These are phyloP conservation scores for Gamsiella multidivaricata DNA, from an alignment of 192 early-diverging fungal species.

Conservation along the genomic window DNA sequence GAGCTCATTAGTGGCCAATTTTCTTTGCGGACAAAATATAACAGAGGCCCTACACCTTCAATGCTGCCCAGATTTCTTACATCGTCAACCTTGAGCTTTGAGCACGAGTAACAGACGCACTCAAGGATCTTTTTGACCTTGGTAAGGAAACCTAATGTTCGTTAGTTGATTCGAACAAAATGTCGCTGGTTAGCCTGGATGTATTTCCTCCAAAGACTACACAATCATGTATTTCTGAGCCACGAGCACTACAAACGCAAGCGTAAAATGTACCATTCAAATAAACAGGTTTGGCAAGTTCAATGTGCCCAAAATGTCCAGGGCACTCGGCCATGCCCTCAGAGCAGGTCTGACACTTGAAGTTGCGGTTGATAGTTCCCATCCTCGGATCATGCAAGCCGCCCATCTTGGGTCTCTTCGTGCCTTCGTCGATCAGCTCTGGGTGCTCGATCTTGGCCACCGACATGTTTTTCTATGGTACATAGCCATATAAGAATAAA, in stretches of 20 bases:
- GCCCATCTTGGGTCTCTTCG: conserved; percentile 83
- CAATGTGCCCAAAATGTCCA: conserved; percentile 98
- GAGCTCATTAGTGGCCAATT: neutral
- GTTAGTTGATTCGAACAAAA: too few species aligned
- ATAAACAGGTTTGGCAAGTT: conserved; percentile 95
- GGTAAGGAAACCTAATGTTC: conserved; percentile 80
- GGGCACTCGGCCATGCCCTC: conserved; percentile 96
- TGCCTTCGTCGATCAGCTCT: conserved; percentile 88
- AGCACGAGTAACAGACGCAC: conserved; percentile 95
- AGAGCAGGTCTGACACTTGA: conserved; percentile 96
- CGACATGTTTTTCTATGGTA: conserved; percentile 92
- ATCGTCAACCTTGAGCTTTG: conserved; percentile 90
- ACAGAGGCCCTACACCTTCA: too few species aligned
- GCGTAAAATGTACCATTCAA: conserved; percentile 81
- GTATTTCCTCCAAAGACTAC: too few species aligned
- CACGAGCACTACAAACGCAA: too few species aligned
- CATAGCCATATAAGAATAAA: conserved; percentile 3
- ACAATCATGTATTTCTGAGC: conserved; percentile 98
- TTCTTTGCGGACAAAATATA: too few species aligned
- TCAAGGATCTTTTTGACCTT: conserved; percentile 98
- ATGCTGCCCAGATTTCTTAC: too few species aligned
- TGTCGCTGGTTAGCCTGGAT: too few species aligned
- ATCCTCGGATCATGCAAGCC: conserved; percentile 94
- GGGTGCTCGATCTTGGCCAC: conserved; percentile 93
- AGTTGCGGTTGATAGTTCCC: conserved; percentile 97